Conservation (phyloP, 2,329 filamentous ascomycete genomes). For the Paecilomyces formosus region DNA sequence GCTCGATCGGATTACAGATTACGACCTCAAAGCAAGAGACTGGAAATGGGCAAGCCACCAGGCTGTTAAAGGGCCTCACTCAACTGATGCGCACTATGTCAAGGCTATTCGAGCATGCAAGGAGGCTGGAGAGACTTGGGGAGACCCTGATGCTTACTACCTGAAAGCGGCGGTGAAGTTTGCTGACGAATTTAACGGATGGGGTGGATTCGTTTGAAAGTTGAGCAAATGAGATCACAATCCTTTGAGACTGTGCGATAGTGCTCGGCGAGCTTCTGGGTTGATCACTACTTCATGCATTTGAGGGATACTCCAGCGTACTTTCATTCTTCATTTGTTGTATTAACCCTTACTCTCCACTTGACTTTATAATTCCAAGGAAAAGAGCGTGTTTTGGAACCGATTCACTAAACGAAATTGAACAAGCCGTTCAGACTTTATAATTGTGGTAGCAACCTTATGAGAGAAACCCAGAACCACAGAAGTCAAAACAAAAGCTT, state of each 20-base stretch:
- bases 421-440: too few species aligned
- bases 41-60: conserved; percentile 72
- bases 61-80: conserved; percentile 60
- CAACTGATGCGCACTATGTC: conserved; percentile 74
- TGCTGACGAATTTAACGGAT: conserved; percentile 51
- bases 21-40: conserved; percentile 55
- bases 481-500: too few species aligned
- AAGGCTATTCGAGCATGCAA: conserved; percentile 63
- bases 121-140: conserved; percentile 32
- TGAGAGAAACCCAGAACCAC: too few species aligned
- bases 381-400: too few species aligned
- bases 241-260: neutral
- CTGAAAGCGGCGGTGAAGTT: conserved; percentile 45
- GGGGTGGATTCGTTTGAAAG: conserved; percentile 51
- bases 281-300: neutral
- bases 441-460: too few species aligned
- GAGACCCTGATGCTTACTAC: conserved; percentile 38
- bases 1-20: conserved; percentile 52
- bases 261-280: neutral
- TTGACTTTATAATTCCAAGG: too few species aligned
- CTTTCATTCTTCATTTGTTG: too few species aligned
- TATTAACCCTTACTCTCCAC: too few species aligned
- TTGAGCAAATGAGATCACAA: too few species aligned
- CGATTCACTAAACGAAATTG: too few species aligned
- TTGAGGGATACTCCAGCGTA: too few species aligned